Evolutionary conservation across 129 eudicot genomes (phyloP), one percentile per base, ranked within the genome.

Genomic region (Helichrysum umbraculigerum): DNA sequence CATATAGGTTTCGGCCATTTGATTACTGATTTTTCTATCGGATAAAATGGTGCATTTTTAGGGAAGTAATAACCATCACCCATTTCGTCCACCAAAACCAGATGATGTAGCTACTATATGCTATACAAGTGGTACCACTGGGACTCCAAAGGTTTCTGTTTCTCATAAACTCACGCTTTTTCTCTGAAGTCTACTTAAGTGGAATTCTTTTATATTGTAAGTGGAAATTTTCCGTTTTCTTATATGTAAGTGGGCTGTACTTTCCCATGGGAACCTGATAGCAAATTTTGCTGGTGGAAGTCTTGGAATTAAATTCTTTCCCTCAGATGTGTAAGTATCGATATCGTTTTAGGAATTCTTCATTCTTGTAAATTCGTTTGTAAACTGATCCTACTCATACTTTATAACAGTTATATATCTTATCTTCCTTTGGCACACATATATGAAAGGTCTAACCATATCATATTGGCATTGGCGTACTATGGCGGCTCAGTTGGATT

Each of bases 401-500:
- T 10, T 76, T 68, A n/a, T 71, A 59, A 30, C 88, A 91, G 97
- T 65, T 89, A 81, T 66, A 82, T 89, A 79, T 91, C 97, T 16
- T 91, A 91, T 80, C 92, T 91, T 80, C 97, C 97, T 63, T 83
- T 91, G 78, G 97, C 97, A 66, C 97, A 91, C 76, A 89, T 89
- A 34, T 91, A 83, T 37, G 97, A 91, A 83, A 86, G 97, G 61
- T 66, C 78, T 30, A 85, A 83, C 79, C 91, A 89, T 77, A 33
- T 83, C 19, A 54, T 82, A n/a, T n/a, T n/a, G n/a, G n/a, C n/a
- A 54, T 42, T 88, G 61, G 84, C 58, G 7, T 78, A 89, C 78
- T 81, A 73, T 78, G 97, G 97, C 21, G 83, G 80, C 42, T 87
- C 96, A n/a, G 82, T 79, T 72, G 97, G 97, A 74, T 91, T 91